These are phyloP conservation scores for Evansstolkia leycettana DNA, from an alignment of 495 filamentous ascomycete species.

Conservation along the genomic window DNA sequence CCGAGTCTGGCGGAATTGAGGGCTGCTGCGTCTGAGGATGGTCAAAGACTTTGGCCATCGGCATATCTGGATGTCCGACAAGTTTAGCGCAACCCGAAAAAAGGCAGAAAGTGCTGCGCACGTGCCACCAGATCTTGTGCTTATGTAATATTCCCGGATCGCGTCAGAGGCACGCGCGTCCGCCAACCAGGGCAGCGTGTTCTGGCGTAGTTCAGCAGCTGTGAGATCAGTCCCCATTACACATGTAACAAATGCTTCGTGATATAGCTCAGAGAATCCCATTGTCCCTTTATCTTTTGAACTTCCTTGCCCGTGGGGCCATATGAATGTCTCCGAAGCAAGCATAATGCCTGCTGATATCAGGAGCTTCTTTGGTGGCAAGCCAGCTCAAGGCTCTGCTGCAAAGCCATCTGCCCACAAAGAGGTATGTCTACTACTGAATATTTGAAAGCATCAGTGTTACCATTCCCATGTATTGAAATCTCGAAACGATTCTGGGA, in stretches of 20 bases:
- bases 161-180: conserved; percentile 28
- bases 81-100: conserved; percentile 12
- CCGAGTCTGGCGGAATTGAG: neutral
- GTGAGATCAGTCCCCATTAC: no score
- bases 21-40: conserved; percentile 4
- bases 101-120: conserved; percentile 9
- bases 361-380: conserved; percentile 62
- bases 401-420: conserved; percentile 24
- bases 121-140: conserved; percentile 10
- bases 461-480: neutral
- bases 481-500: no score
- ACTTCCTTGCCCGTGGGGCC: no score
- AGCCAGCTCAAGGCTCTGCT: conserved; percentile 24
- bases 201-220: no score
- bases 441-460: neutral
- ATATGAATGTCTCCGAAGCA: neutral
- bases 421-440: conserved; percentile 19
- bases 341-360: conserved; percentile 63
- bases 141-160: conserved; percentile 24
- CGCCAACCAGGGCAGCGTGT: neutral
- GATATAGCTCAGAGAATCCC: neutral
- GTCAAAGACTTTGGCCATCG: conserved; percentile 11
- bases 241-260: no score
- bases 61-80: conserved; percentile 24
- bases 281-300: conserved; percentile 1